These are phyloP conservation scores for Melocanna baccifera DNA, from an alignment of 176 grass and related monocot species.

Conservation along the genomic window DNA sequence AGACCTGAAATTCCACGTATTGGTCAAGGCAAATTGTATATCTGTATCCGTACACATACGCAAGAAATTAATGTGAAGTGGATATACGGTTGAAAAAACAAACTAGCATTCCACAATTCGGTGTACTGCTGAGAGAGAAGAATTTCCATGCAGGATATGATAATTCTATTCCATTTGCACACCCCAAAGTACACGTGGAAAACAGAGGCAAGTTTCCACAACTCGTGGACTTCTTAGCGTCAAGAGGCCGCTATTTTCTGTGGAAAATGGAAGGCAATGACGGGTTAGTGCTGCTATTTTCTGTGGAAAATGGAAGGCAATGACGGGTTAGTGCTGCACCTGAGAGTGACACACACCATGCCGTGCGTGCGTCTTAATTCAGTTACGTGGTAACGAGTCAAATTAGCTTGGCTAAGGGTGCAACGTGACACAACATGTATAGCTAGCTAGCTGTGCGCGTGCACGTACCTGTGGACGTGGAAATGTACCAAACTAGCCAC, in stretches of 20 bases:
- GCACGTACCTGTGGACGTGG: background rate
- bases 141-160: background rate
- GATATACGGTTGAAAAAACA: background rate
- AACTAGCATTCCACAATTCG: background rate
- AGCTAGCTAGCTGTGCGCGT: background rate
- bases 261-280: background rate
- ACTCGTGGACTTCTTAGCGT: background rate
- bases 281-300: constrained; percentile 9
- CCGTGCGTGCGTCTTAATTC: background rate
- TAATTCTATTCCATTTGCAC: background rate
- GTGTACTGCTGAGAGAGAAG: background rate
- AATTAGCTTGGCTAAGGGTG: background rate
- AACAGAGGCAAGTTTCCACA: background rate
- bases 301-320: background rate
- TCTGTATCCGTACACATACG: background rate
- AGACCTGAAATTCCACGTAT: background rate
- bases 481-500: background rate
- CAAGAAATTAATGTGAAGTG: background rate
- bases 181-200: background rate
- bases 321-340: background rate
- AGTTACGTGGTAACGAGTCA: background rate
- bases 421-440: background rate
- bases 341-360: background rate
- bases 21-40: background rate
- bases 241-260: background rate